Evolutionary conservation across 2,329 filamentous ascomycete species (phyloP), one percentile per base, ranked within the genome.

Genomic region (Triangularia setosa): DNA sequence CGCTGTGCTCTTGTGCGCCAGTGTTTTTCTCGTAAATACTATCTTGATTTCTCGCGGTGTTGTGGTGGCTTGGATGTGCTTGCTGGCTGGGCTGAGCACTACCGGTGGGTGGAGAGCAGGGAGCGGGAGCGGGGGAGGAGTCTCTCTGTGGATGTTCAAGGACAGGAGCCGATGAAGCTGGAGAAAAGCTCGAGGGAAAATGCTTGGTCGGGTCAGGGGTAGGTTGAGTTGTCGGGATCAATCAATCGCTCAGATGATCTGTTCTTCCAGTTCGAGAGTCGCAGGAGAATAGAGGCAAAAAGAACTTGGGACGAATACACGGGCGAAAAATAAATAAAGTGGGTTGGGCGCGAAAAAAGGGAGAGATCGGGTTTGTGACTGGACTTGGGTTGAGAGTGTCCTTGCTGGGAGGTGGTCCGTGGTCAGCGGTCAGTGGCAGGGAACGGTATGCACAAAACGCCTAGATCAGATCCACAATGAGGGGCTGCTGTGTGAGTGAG

Each of bases 321-420:
- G 60, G 65, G 18, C 61, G 58, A 57, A 63, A 60, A 65, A 58
- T 63, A 60, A 55, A 58, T 60, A 61, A 60, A 52, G 30, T 52
- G 53, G 52, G 63, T 68, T 68, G 66, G 66, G 68, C 68, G 66
- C 64, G 40, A 58, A 67, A 66, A 61, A n/a, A 58, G 63, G 58
- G 60, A 62, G 62, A 58, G 61, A 61, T 69, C 66, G 66, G 68
- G 68, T 62, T 64, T 48, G n/a, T 60, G 58, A 55, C 52, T 25
- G 52, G 52, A 27, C 23, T 61, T 44, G 53, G 59, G 62, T 58
- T 55, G 35, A 56, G 35, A 21, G 33, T 52, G 61, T 59, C 30
- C 30, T 33, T 33, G 30, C 30, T 33, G 30, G 57, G 57, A 18
- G 58, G 35, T 28, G 57, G 57, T 55, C 52, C 52, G 30, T 35